Conservation (phyloP, 176 grass and related monocot genomes). For the Rhynchospora pubera region DNA sequence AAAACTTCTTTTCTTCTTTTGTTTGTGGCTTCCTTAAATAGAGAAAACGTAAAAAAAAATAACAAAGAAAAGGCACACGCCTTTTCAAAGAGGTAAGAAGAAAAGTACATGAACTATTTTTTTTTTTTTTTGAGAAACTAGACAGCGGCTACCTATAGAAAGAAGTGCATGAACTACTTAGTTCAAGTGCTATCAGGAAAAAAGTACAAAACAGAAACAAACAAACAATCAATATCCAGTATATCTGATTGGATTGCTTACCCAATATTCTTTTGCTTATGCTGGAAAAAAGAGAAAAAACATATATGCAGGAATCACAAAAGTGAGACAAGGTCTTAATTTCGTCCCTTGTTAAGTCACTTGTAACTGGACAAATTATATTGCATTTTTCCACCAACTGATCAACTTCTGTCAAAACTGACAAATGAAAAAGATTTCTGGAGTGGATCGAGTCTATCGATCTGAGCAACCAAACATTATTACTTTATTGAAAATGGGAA, state of each 20-base stretch:
- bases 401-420: not conserved
- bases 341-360: not conserved
- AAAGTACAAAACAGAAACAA: not conserved
- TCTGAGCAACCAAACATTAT: not conserved
- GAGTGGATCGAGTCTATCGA: not conserved
- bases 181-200: not conserved
- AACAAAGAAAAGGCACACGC: not conserved
- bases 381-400: not conserved
- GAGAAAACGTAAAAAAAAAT: not conserved
- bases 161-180: not conserved
- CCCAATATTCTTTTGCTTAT: not conserved
- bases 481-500: not conserved
- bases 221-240: not conserved
- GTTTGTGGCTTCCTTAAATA: not conserved
- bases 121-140: no score
- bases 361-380: not conserved
- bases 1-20: no score
- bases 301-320: not conserved
- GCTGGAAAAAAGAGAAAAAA: not conserved
- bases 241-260: not conserved
- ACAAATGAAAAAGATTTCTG: not conserved
- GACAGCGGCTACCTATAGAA: no score
- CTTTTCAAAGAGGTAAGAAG: not conserved
- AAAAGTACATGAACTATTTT: no score
- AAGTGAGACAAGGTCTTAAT: not conserved